phyloP scores from a whole-genome alignment of 1,284 basidiomycete species.

The Wolfiporia cocos region DNA sequence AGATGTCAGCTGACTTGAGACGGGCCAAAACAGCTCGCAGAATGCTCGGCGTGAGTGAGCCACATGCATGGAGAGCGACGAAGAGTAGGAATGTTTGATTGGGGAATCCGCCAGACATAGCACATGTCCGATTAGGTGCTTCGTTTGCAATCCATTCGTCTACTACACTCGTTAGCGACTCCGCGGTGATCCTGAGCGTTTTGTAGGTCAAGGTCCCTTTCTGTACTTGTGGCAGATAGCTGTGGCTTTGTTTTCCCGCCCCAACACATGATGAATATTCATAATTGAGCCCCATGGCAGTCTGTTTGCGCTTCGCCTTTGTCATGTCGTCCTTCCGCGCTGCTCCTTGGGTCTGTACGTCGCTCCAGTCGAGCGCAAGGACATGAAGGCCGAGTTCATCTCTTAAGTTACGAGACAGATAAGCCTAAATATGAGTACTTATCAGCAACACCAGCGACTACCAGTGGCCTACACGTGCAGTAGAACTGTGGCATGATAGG shows the following conservation, averaged over 20 bases:
- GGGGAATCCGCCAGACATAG: background rate
- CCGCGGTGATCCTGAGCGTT: slow-evolving; percentile 43
- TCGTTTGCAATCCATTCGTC: slow-evolving; percentile 31
- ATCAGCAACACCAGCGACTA: background rate
- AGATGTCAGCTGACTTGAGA: slow-evolving; percentile 5
- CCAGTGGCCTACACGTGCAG: background rate
- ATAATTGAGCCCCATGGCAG: too few species aligned
- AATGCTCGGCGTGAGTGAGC: slow-evolving; percentile 41
- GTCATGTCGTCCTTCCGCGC: slow-evolving; percentile 23
- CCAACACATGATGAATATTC: too few species aligned
- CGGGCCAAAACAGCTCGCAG: slow-evolving; percentile 30
- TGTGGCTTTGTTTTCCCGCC: background rate
- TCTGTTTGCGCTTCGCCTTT: slow-evolving; percentile 1
- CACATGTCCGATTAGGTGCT: too few species aligned
- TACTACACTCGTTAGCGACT: slow-evolving; percentile 32
- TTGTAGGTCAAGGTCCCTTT: slow-evolving; percentile 38
- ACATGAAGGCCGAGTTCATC: slow-evolving; percentile 32
- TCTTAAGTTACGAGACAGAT: slow-evolving; percentile 39
- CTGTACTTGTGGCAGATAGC: background rate
- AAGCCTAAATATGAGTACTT: slow-evolving; percentile 29
- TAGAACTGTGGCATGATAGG: too few species aligned
- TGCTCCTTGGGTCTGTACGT: slow-evolving; percentile 39
- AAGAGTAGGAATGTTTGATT: slow-evolving; percentile 43
- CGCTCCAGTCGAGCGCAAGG: slow-evolving; percentile 45
- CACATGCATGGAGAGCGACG: slow-evolving; percentile 58